Percentiles rank a stretch among this genome's conserved stretches.
Evolutionary conservation across 176 grass and related monocot genomes (phyloP).

Genomic region (Aegilops bicornis): DNA sequence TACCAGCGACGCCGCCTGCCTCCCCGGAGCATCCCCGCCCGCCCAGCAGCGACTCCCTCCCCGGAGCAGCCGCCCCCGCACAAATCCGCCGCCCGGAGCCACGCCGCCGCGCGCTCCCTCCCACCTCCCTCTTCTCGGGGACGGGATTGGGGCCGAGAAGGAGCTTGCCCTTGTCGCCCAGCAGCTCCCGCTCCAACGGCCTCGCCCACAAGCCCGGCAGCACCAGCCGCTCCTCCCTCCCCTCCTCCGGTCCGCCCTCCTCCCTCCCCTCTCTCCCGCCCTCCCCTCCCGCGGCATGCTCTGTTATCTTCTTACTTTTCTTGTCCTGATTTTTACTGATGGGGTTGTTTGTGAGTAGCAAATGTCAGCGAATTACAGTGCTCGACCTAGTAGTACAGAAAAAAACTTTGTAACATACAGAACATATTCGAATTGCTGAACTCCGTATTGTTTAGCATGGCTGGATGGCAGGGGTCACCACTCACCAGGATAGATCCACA

Average conservation of each 20-base stretch:
- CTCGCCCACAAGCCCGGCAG: neutral
- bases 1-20: too few relatives aligned
- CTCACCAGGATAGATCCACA: neutral
- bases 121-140: neutral
- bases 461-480: too few relatives aligned
- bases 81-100: too few relatives aligned
- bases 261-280: too few relatives aligned
- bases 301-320: neutral
- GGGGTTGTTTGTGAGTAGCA: neutral
- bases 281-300: neutral
- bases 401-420: too few relatives aligned
- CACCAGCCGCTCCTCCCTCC: too few relatives aligned
- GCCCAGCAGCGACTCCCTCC: neutral
- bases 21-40: too few relatives aligned
- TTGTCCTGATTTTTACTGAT: neutral
- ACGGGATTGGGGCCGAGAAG: neutral
- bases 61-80: neutral
- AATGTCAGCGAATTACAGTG: too few relatives aligned
- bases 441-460: too few relatives aligned
- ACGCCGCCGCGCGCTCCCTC: neutral
- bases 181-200: neutral
- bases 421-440: too few relatives aligned
- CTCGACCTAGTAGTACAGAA: too few relatives aligned
- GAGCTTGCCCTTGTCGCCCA: neutral
- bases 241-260: neutral